A percentile compares a stretch with the other conserved stretches of the same genome.
These are phyloP conservation scores for Linaria vulgaris DNA, from an alignment of 257 asterid species.

Conservation along the genomic window DNA sequence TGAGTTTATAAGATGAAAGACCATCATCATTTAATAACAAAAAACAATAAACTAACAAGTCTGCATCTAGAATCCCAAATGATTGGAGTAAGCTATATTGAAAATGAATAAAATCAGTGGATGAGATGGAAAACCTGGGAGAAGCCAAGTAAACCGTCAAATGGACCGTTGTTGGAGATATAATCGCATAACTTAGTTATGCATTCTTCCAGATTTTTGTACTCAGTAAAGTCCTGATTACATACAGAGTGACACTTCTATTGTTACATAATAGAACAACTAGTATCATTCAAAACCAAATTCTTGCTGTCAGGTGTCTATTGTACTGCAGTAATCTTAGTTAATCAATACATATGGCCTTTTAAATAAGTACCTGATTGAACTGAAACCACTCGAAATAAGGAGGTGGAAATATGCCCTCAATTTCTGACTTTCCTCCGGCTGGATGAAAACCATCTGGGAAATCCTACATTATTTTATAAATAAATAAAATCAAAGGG, in stretches of 20 bases:
- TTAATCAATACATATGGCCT: not conserved
- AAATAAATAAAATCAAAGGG: not conserved
- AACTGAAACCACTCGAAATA: conserved; percentile 73
- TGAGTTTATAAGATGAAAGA: too few species aligned
- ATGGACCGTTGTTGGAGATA: conserved; percentile 55
- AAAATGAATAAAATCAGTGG: too few species aligned
- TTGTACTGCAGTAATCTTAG: not conserved
- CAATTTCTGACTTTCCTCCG: conserved; percentile 64
- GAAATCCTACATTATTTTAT: conserved; percentile 42
- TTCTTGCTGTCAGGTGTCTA: not conserved
- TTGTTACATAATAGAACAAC: not conserved
- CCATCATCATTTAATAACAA: too few species aligned
- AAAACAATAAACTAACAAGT: too few species aligned
- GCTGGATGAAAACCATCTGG: conserved; percentile 60
- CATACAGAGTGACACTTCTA: not conserved
- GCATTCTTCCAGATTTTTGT: conserved; percentile 62
- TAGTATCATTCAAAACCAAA: not conserved
- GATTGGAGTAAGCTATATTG: too few species aligned
- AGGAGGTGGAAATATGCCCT: conserved; percentile 67
- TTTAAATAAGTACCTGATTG: conserved; percentile 41
- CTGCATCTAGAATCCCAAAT: too few species aligned
- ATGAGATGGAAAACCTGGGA: conserved; percentile 44
- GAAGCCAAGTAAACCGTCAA: conserved; percentile 67
- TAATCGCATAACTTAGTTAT: conserved; percentile 47
- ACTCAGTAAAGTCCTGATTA: conserved; percentile 61